These are phyloP conservation scores for Sugiyamaella neomexicana DNA, from an alignment of 1,139 yeast genomes.

Conservation along the genomic window DNA sequence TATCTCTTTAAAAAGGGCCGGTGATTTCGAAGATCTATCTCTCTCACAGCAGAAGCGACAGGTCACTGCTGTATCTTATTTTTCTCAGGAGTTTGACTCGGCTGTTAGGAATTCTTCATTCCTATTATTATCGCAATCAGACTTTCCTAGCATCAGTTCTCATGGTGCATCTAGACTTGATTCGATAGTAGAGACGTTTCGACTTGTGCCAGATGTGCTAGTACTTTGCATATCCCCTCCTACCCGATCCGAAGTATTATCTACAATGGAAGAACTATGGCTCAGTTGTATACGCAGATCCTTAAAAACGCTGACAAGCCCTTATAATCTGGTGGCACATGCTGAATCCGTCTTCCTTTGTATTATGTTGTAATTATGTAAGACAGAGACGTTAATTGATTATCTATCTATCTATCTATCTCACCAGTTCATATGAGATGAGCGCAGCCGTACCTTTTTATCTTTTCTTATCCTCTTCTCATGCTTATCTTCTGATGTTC, in stretches of 20 bases:
- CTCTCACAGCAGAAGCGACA: background rate
- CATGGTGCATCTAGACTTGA: conserved; percentile 21
- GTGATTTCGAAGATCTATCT: background rate
- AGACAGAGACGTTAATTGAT: no score
- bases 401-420: no score
- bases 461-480: no score
- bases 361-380: no score
- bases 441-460: no score
- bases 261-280: conserved; percentile 48
- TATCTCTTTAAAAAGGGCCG: background rate
- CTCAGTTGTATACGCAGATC: conserved; percentile 58
- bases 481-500: no score
- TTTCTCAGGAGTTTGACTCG: conserved; percentile 17
- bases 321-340: no score
- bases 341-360: no score
- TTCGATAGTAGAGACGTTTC: conserved; percentile 14
- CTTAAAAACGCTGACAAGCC: no score
- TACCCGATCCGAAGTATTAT: conserved; percentile 36
- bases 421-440: no score
- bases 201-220: background rate
- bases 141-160: conserved; percentile 20
- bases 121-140: conserved; percentile 17
- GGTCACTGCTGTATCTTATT: conserved; percentile 16
- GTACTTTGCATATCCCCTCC: conserved; percentile 26
- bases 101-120: conserved; percentile 11